phyloP scores from a whole-genome alignment of 441 rosid genomes.

The Syzygium malaccense region DNA sequence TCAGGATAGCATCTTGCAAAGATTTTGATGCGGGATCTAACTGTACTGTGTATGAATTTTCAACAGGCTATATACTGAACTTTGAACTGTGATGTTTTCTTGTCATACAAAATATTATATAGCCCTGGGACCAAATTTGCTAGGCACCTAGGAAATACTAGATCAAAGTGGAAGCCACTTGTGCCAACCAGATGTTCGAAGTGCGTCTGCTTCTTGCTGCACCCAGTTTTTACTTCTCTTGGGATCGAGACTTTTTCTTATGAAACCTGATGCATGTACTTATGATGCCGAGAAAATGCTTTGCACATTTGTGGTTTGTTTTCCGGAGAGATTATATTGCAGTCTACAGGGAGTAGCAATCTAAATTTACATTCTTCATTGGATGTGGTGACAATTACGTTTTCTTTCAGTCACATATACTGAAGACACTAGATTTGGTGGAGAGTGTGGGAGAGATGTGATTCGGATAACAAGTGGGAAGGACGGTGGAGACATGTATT shows the following conservation, averaged over 20 bases:
- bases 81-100: not conserved
- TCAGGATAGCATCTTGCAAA: not conserved
- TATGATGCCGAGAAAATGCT: not conserved
- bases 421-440: constrained; percentile 65
- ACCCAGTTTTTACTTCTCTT: no score
- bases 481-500: constrained; percentile 56
- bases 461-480: constrained; percentile 54
- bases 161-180: no score
- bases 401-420: constrained; percentile 50
- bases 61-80: not conserved
- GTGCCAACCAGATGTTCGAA: no score
- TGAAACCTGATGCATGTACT: not conserved
- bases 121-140: not conserved
- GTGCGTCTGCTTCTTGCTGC: no score
- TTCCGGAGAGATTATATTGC: no score
- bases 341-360: not conserved
- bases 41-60: not conserved
- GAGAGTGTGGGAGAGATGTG: constrained; percentile 69
- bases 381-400: not conserved
- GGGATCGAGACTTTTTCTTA: no score
- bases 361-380: not conserved
- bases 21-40: not conserved
- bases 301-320: not conserved
- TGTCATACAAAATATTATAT: no score
- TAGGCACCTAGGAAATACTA: no score